Conservation (phyloP, 73 alveolate genomes). For the Paramecium tetraurelia region DNA sequence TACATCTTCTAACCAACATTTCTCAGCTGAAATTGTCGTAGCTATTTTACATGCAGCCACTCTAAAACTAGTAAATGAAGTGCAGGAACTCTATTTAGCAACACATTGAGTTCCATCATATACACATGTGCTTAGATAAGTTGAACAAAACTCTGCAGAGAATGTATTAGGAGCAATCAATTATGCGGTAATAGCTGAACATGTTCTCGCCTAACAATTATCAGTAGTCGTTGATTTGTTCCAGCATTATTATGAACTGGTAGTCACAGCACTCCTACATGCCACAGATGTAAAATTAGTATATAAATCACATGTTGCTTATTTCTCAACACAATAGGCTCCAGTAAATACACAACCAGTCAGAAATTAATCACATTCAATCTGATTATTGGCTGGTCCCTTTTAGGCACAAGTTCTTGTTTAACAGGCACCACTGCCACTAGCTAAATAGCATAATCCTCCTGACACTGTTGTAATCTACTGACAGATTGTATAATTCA, state of each 20-base stretch:
- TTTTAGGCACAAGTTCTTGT: not conserved
- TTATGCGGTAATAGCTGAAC: not conserved
- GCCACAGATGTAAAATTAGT: not conserved
- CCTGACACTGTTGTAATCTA: not conserved
- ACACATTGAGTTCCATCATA: constrained; percentile 5
- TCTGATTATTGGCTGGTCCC: not conserved
- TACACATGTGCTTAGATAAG: not conserved
- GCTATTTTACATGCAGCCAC: not conserved
- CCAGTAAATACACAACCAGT: not conserved
- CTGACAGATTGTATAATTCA: not conserved
- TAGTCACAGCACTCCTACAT: not conserved
- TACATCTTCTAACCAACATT: constrained; percentile 1
- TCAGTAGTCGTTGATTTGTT: not conserved
- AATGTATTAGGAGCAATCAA: not conserved
- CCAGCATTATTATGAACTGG: not conserved
- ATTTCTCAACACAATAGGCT: not conserved
- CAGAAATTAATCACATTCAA: not conserved
- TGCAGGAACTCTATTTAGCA: not conserved
- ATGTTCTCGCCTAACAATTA: not conserved
- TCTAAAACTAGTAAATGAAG: not conserved
- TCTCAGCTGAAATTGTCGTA: not conserved
- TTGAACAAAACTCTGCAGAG: not conserved
- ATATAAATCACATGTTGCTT: not conserved
- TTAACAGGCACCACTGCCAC: not conserved
- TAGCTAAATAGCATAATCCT: not conserved